A percentile compares a stretch with the other conserved stretches of the same genome.
Evolutionary conservation across 805 yeast species (phyloP).

Genomic region (Groenewaldozyma salmanticensis): DNA sequence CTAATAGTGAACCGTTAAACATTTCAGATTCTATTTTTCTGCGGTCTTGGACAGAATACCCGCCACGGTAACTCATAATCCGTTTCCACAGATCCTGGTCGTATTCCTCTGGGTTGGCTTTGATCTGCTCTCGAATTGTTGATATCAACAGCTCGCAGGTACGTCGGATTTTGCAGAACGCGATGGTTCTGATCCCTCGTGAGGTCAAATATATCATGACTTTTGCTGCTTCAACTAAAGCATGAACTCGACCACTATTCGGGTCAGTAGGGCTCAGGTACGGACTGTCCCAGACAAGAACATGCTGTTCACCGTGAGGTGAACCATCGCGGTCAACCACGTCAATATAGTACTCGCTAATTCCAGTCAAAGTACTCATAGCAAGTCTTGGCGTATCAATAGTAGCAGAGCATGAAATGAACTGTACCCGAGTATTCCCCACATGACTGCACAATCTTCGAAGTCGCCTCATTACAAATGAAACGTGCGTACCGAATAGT

Average conservation of each 20-base stretch:
- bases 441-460: constrained; percentile 49
- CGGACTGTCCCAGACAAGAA: constrained; percentile 84
- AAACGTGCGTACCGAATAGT: constrained; percentile 86
- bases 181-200: constrained; percentile 66
- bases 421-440: constrained; percentile 47
- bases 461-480: constrained; percentile 71
- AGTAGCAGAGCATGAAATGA: constrained; percentile 93
- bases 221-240: constrained; percentile 68
- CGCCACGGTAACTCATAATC: constrained; percentile 92
- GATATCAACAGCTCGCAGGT: constrained; percentile 84
- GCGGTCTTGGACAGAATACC: constrained; percentile 79
- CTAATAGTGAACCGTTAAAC: constrained; percentile 79
- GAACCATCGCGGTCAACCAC: constrained; percentile 78
- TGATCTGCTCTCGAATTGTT: constrained; percentile 54
- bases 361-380: constrained; percentile 66
- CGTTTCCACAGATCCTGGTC: constrained; percentile 16
- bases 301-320: constrained; percentile 67
- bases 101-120: constrained; percentile 29
- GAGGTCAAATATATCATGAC: constrained; percentile 57
- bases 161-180: constrained; percentile 78
- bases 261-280: constrained; percentile 49
- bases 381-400: constrained; percentile 63
- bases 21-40: constrained; percentile 79
- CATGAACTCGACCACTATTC: constrained; percentile 52
- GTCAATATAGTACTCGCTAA: constrained; percentile 35